Conservation (phyloP, 2,329 filamentous ascomycete genomes). For the Sarocladiaceae sp. region DNA sequence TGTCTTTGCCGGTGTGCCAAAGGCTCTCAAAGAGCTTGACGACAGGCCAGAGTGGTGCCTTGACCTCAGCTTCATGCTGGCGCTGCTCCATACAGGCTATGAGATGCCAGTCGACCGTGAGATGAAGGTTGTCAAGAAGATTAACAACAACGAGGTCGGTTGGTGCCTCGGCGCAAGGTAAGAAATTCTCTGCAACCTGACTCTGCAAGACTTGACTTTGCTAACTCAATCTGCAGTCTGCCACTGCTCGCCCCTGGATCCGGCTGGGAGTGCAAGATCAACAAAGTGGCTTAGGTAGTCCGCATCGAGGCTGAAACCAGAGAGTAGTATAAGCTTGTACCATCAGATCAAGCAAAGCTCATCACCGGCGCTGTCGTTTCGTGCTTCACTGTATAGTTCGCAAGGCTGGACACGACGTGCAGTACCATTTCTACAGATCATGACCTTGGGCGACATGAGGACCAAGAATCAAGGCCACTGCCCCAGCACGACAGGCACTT, state of each 20-base stretch:
- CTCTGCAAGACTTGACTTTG: constrained; percentile 9
- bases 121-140: constrained; percentile 98
- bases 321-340: neutral
- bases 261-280: constrained; percentile 85
- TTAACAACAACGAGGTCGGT: constrained; percentile 91
- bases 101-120: constrained; percentile 96
- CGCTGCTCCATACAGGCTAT: constrained; percentile 87
- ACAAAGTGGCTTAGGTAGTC: constrained; percentile 52
- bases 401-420: neutral
- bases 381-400: no score
- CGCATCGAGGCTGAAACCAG: neutral
- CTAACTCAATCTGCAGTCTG: constrained; percentile 53
- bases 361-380: constrained; percentile 2
- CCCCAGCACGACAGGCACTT: neutral
- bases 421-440: neutral
- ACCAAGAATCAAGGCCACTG: neutral
- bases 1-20: constrained; percentile 68
- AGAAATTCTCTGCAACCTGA: constrained; percentile 27
- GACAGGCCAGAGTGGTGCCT: constrained; percentile 87
- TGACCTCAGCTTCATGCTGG: constrained; percentile 94
- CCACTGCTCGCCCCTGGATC: constrained; percentile 75
- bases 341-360: neutral
- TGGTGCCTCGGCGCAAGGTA: constrained; percentile 97
- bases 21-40: constrained; percentile 71
- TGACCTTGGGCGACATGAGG: neutral